Conservation (phyloP, 2,329 filamentous ascomycete genomes). For the Ophiostoma novo-ulmi region DNA sequence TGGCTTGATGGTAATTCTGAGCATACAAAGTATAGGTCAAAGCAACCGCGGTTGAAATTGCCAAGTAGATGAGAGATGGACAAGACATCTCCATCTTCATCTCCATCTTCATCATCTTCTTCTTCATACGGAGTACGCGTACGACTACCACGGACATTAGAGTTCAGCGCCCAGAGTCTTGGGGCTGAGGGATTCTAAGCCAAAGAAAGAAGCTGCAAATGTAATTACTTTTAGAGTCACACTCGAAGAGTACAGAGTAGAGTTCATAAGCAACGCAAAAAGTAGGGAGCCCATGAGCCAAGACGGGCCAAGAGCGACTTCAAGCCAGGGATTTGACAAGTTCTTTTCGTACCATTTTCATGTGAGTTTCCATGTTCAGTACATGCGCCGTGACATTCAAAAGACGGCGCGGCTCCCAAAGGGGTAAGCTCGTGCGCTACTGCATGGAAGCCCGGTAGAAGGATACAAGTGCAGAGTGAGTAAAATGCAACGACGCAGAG, state of each 20-base stretch:
- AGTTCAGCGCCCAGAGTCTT: not conserved
- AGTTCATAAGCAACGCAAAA: not conserved
- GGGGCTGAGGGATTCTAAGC: not conserved
- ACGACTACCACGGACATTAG: not conserved
- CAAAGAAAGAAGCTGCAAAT: slow-evolving; percentile 8
- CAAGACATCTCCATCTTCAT: not conserved
- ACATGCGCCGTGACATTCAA: too few relatives aligned
- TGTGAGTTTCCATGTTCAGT: not conserved
- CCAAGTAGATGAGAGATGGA: not conserved
- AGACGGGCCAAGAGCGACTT: not conserved
- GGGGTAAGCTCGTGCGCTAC: not conserved
- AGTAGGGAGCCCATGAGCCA: slow-evolving; percentile 2
- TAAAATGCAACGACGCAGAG: not conserved
- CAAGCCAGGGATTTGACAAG: not conserved
- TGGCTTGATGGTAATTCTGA: too few relatives aligned
- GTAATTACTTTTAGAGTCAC: not conserved
- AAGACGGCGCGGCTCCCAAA: slow-evolving; percentile 7
- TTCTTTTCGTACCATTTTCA: not conserved
- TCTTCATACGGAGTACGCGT: not conserved
- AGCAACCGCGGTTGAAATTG: not conserved
- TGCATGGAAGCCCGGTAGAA: slow-evolving; percentile 8
- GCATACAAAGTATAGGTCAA: too few relatives aligned
- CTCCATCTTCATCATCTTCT: too few relatives aligned
- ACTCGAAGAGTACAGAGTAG: not conserved
- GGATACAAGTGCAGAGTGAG: not conserved